Percentiles rank a stretch among this genome's conserved stretches.
Conservation (phyloP, 495 filamentous ascomycete species). For the Mycothermus thermophilus region DNA sequence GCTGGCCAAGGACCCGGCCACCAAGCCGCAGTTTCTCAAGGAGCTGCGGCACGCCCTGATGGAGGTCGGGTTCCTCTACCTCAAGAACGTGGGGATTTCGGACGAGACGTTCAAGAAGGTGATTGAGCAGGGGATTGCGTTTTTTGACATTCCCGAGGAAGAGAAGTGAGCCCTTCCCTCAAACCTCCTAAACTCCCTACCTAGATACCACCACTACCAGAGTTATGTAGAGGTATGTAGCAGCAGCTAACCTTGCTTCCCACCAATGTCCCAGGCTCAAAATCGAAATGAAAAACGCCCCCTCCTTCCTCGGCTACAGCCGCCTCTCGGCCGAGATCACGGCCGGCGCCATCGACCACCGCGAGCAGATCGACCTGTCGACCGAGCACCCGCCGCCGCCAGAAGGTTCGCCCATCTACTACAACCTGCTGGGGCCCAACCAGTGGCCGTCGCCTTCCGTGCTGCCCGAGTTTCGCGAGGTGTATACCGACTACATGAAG, state of each 20-base stretch:
- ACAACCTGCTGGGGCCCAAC: slow-evolving; percentile 72
- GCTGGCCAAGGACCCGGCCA: slow-evolving; percentile 44
- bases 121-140: slow-evolving; percentile 49
- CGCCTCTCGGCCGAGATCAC: slow-evolving; percentile 50
- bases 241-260: neutral
- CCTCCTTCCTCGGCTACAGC: slow-evolving; percentile 49
- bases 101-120: slow-evolving; percentile 52
- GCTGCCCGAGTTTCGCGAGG: slow-evolving; percentile 58
- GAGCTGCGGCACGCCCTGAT: slow-evolving; percentile 66
- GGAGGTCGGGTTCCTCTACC: slow-evolving; percentile 87
- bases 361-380: slow-evolving; percentile 86
- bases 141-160: slow-evolving; percentile 71
- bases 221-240: too few relatives aligned
- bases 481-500: slow-evolving; percentile 60
- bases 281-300: slow-evolving; percentile 82
- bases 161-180: slow-evolving; percentile 44
- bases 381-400: slow-evolving; percentile 57
- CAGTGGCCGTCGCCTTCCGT: slow-evolving; percentile 67
- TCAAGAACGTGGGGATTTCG: slow-evolving; percentile 69
- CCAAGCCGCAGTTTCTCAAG: slow-evolving; percentile 60
- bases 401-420: slow-evolving; percentile 52
- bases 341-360: slow-evolving; percentile 45
- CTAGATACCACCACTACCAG: too few relatives aligned
- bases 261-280: slow-evolving; percentile 36
- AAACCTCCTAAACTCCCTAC: neutral